Conservation (phyloP, 495 filamentous ascomycete genomes). For the Penicillium soppii region DNA sequence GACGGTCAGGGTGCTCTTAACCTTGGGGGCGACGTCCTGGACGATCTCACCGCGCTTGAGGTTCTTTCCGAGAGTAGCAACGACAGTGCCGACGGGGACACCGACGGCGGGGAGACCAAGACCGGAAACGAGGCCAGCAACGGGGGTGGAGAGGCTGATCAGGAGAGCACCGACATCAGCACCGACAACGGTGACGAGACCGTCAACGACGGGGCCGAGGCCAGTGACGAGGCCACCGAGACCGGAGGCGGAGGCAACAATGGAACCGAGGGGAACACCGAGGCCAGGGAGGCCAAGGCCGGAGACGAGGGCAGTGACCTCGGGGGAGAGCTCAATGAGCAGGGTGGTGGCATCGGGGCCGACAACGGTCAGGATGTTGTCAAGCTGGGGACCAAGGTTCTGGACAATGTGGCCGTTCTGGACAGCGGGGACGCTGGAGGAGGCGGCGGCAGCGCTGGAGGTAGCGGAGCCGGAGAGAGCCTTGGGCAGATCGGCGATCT, state of each 20-base stretch:
- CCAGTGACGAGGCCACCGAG: constrained; percentile 31
- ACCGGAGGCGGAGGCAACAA: constrained; percentile 28
- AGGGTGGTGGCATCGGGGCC: constrained; percentile 30
- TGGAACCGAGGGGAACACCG: constrained; percentile 26
- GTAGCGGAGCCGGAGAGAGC: constrained; percentile 12
- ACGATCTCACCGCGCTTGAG: constrained; percentile 33
- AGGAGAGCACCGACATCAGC: constrained; percentile 21
- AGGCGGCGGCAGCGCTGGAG: constrained; percentile 10
- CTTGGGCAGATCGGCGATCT: constrained; percentile 23
- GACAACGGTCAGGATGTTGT: constrained; percentile 31
- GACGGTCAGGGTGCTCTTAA: constrained; percentile 30
- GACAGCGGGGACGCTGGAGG: constrained; percentile 26
- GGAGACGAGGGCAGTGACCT: constrained; percentile 31
- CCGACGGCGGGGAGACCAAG: constrained; percentile 19
- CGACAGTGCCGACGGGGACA: constrained; percentile 14
- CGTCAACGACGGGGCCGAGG: constrained; percentile 29
- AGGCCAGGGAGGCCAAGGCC: constrained; percentile 31
- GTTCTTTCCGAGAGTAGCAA: constrained; percentile 23
- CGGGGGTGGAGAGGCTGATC: constrained; percentile 10
- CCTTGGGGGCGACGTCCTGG: constrained; percentile 32
- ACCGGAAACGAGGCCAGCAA: constrained; percentile 14
- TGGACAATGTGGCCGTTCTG: constrained; percentile 34
- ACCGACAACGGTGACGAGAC: constrained; percentile 25
- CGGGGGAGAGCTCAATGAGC: constrained; percentile 34
- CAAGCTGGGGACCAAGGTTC: constrained; percentile 28